Base-by-base conservation (phyloP, 176 grass and related monocot species). In the Microstegium vimineum region DNA sequence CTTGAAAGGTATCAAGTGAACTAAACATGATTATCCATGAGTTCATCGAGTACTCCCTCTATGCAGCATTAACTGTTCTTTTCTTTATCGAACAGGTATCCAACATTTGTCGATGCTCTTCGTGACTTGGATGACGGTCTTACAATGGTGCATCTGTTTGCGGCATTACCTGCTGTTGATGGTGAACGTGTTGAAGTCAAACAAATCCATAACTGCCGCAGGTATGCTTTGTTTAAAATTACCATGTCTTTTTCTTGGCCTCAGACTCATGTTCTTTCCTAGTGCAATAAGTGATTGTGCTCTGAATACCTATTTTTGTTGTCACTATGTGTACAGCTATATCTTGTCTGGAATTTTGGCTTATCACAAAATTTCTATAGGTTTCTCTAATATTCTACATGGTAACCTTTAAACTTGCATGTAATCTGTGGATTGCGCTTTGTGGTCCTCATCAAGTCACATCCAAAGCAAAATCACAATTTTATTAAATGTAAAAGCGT, bases 61-160 rank as follows among this genome's bases (percentile, higher is more conserved):
- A 36, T 14, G 8, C 20, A 26, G 23, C 38, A 85, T 73, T 71
- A 74, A 56, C 36, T 52, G 7, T 57, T 1, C 47, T 75, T n/a
- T 46, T 46, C n/a, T 76, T n/a, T 77, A 26, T 51, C 75, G 22
- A 32, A 38, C 60, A 99, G 93, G 86, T 99, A 95, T 83, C 96
- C 96, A 41, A 92, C 91, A 4, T 99, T 95, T 87, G 74, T 99
- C 77, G 96, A 99, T 92, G 93, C 96, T 67, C 77, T 99, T 8
- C 77, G 96, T 33, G 96, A 99, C 61, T 37, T 99, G 91, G 96
- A 99, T 85, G 96, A 99, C 83, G 95, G 96, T 80, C 93, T 99
- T 68, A 99, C 96, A 75, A 92, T 99, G 96, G 96, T 95, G 56
- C 14, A 47, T 47, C 45, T 47, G 45, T 47, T 99, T 57, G 96